Evolutionary conservation across 1,284 basidiomycete genomes (phyloP).

Genomic region (Blastosporella zonata): DNA sequence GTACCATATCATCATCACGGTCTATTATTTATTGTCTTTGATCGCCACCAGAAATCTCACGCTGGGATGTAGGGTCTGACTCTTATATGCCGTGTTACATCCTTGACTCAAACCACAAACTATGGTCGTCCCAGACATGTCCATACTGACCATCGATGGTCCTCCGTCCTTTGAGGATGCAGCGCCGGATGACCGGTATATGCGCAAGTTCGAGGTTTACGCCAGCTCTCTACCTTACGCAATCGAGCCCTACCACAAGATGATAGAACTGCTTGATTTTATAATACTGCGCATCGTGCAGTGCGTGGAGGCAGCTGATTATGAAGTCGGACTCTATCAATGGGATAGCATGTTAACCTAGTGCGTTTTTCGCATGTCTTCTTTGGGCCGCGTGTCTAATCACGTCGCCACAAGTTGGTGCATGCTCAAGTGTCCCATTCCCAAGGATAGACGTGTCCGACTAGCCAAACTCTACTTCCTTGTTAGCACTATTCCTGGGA

Average conservation of each 20-base stretch:
- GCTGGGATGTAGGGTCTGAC: slow-evolving; percentile 2
- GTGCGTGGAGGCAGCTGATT: slow-evolving; percentile 79
- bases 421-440: slow-evolving; percentile 84
- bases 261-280: slow-evolving; percentile 79
- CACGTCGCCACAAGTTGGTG: slow-evolving; percentile 58
- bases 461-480: slow-evolving; percentile 83
- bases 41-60: not conserved
- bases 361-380: slow-evolving; percentile 35
- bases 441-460: slow-evolving; percentile 72
- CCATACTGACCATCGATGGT: slow-evolving; percentile 43
- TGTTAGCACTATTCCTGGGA: slow-evolving; percentile 59
- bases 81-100: not conserved
- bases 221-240: slow-evolving; percentile 74
- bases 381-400: slow-evolving; percentile 14
- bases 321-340: slow-evolving; percentile 70
- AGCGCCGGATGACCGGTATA: slow-evolving; percentile 39
- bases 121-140: slow-evolving; percentile 49
- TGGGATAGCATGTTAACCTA: slow-evolving; percentile 79
- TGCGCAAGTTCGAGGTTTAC: slow-evolving; percentile 58
- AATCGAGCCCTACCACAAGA: slow-evolving; percentile 76
- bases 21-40: too few species aligned
- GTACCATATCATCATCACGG: not conserved
- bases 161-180: slow-evolving; percentile 19
- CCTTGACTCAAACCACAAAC: slow-evolving; percentile 12
- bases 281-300: slow-evolving; percentile 71